Base-by-base conservation (phyloP, 345 rosid species). In the Diplotaxis tenuifolia region DNA sequence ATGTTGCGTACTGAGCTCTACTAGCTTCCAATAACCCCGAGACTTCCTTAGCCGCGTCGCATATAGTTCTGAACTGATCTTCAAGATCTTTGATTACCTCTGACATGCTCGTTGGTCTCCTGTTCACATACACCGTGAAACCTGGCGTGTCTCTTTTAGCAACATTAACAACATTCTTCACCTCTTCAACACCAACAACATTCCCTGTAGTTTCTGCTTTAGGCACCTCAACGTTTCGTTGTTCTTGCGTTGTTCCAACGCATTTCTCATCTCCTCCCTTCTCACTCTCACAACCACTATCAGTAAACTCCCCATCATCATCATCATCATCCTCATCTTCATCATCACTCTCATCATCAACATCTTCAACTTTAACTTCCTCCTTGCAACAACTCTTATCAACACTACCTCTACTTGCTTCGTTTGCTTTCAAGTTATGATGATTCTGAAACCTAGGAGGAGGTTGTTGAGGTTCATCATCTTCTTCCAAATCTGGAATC, bases 1-100 rank as follows among this genome's bases (percentile, higher is more conserved):
- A 65, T 57, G 88, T 38, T 70, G 87, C 68, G 72, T 84, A 83
- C 34, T 82, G 96, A 81, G 91, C 88, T 82, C 81, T 83, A 77
- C 88, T 81, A 62, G 92, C 91, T 83, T 95, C 99, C 73, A 95
- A 79, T 56, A 95, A 50, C 22, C 82, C 83, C 1, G 96, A 90
- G 56, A 95, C 96, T 70, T 85, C 97, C 22, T 80, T 88, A 53
- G 96, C 99, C 38, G 88, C 84, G 25, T 82, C 71, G 54, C 92
- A 92, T 59, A 86, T 84, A 9, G 76, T 73, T 6, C 47, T 75
- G 79, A 92, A 95, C 78, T 90, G 99, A 49, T 85, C 83, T 78
- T 90, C 96, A 45, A 95, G 92, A 79, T 95, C 99, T 78, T 84
- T 90, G 73, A 95, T 81, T 53, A 95, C 98, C 82, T 95, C 99